Conservation (phyloP, 352 stramenopile genomes). For the Aphanomyces cochlioides region DNA sequence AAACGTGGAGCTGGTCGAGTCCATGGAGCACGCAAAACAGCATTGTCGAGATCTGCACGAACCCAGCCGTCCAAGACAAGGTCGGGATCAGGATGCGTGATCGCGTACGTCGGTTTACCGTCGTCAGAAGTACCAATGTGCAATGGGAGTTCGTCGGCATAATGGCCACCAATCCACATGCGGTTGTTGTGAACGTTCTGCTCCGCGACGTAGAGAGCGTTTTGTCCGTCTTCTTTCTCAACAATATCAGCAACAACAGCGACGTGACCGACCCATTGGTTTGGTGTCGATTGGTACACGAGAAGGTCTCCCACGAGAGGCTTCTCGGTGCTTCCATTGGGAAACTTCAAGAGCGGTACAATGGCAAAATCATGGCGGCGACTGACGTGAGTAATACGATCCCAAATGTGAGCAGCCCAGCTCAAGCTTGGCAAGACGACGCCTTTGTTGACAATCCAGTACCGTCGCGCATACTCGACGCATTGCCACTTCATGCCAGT, state of each 20-base stretch:
- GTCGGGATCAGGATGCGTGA: conserved; percentile 21
- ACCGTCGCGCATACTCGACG: conserved; percentile 28
- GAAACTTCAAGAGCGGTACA: conserved; percentile 26
- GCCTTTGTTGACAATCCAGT: conserved; percentile 26
- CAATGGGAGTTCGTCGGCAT: conserved; percentile 24
- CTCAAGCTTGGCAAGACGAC: conserved; percentile 27
- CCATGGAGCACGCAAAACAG: conserved; percentile 21
- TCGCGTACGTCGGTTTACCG: conserved; percentile 23
- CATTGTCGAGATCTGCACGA: conserved; percentile 17
- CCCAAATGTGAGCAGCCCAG: conserved; percentile 31
- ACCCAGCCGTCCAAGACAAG: conserved; percentile 28
- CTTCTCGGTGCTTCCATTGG: conserved; percentile 25
- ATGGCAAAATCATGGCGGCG: conserved; percentile 24
- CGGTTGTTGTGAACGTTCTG: conserved; percentile 29
- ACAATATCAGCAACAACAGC: conserved; percentile 26
- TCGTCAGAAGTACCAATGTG: background rate
- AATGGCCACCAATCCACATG: conserved; percentile 18
- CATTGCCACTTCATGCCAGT: conserved; percentile 31
- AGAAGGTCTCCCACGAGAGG: conserved; percentile 26
- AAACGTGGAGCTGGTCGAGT: conserved; percentile 15
- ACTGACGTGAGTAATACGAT: conserved; percentile 19
- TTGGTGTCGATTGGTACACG: conserved; percentile 29
- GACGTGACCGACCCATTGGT: conserved; percentile 28
- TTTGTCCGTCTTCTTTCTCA: background rate
- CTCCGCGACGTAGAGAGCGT: conserved; percentile 13